Conservation (phyloP, 2,329 filamentous ascomycete genomes). For the Shiraia sp. region DNA sequence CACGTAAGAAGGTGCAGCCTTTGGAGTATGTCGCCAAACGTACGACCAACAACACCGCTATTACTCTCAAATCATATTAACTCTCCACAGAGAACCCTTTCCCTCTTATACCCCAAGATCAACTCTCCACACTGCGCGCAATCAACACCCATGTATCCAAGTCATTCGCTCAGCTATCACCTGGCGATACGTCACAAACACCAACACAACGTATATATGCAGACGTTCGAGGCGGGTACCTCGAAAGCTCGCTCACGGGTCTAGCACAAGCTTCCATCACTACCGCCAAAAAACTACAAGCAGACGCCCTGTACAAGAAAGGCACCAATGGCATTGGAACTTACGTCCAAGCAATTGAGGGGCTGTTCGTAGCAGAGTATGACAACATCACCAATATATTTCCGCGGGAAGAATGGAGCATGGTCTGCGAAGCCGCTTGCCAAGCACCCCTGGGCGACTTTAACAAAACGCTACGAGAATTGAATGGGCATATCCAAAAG, state of each 20-base stretch:
- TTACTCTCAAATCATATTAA: constrained; percentile 8
- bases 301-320: constrained; percentile 81
- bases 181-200: constrained; percentile 58
- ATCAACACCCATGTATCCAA: constrained; percentile 76
- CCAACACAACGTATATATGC: constrained; percentile 82
- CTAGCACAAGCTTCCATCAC: constrained; percentile 80
- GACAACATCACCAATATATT: constrained; percentile 90
- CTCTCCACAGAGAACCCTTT: constrained; percentile 65
- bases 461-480: constrained; percentile 79
- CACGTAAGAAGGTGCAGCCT: constrained; percentile 75
- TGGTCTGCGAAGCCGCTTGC: constrained; percentile 78
- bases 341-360: constrained; percentile 86
- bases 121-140: constrained; percentile 73
- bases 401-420: constrained; percentile 79
- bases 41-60: constrained; percentile 39
- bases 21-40: constrained; percentile 92
- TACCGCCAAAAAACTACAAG: constrained; percentile 73
- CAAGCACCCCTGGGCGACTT: constrained; percentile 79
- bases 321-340: constrained; percentile 90
- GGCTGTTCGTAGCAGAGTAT: constrained; percentile 84
- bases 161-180: constrained; percentile 55
- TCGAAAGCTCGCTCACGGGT: constrained; percentile 81
- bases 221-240: constrained; percentile 82
- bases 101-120: constrained; percentile 76
- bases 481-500: constrained; percentile 85